Evolutionary conservation across 192 early-diverging fungal species (phyloP), one percentile per base, ranked within the genome.

Genomic region (Rhizophagus clarus): DNA sequence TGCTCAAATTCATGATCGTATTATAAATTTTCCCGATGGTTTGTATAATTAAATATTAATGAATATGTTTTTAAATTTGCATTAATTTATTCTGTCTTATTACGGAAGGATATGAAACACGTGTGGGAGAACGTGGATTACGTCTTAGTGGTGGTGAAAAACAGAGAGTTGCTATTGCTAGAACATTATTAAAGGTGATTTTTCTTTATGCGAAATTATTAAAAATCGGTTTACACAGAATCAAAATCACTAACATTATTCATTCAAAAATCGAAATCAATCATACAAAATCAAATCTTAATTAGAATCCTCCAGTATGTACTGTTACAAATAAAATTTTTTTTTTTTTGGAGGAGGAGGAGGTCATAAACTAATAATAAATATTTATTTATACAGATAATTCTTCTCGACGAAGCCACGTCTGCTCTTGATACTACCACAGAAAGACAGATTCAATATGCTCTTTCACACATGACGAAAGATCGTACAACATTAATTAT

Each of bases 111-210:
- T 89, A 92, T 82, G 83, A 88, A 49, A 91, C 90, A n/a, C 88
- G 84, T 22, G 91, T 93, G 3, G 92, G 92, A 32, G 92, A 93
- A 74, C 86, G 92, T 77, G 92, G 92, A 34, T 77, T 95, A 81
- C 88, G 96, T 68, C 86, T 99, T 24, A 92, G 91, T 66, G 96
- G 97, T 69, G 97, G 96, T 24, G 97, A 98, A 86, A 97, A 97
- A 86, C 95, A 96, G 83, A 85, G 95, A 45, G 90, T 96, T 9
- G 95, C 95, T 24, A 96, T 96, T 83, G 95, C 94, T 20, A 81
- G 95, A 24, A 96, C 95, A 1, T 84, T 96, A 47, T 72, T 96
- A 45, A 96, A 96, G 84, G 85, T 77, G n/a, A 34, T 67, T 37
- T 40, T 6, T 74, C 20, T 29, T 51, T 32, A 20, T 26, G 28